A percentile compares a stretch with the other conserved stretches of the same genome.
These are phyloP conservation scores for Aureobasidium sp. DNA, from an alignment of 2,329 filamentous ascomycete species.

Conservation along the genomic window DNA sequence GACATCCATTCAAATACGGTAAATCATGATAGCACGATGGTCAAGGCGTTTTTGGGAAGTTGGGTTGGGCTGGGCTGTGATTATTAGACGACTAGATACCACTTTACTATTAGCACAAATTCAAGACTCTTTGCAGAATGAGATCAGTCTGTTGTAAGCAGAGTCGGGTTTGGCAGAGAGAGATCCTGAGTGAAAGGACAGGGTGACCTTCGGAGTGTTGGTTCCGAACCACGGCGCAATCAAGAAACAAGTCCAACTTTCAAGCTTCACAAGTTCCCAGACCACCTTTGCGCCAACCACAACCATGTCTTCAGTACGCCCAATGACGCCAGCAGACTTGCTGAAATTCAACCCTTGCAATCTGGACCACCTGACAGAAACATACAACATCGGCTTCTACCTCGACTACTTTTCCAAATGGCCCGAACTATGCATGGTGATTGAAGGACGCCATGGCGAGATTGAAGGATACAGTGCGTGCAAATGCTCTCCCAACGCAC, in stretches of 20 bases:
- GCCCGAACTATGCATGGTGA: constrained; percentile 89
- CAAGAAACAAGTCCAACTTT: not conserved
- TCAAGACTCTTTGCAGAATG: not conserved
- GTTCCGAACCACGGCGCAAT: not conserved
- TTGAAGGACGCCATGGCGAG: constrained; percentile 76
- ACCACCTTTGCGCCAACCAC: not conserved
- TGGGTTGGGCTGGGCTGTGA: not conserved
- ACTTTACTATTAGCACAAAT: not conserved
- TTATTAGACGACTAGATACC: constrained; percentile 12
- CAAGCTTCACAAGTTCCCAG: not conserved
- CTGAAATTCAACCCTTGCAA: constrained; percentile 91
- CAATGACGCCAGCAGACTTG: constrained; percentile 77
- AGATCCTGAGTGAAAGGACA: not conserved
- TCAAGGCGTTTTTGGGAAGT: not conserved
- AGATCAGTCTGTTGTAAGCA: not conserved
- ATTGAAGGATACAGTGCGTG: constrained; percentile 86
- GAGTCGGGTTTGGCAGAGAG: no score
- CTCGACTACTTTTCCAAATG: constrained; percentile 92
- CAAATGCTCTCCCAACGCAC: not conserved
- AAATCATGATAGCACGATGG: not conserved
- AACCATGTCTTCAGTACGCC: constrained; percentile 73
- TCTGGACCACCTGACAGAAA: constrained; percentile 93
- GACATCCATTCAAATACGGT: not conserved
- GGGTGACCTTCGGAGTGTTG: not conserved
- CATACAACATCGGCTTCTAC: constrained; percentile 93